These are phyloP conservation scores for Chionographis japonica DNA, from an alignment of 106 monocot species.

Conservation along the genomic window DNA sequence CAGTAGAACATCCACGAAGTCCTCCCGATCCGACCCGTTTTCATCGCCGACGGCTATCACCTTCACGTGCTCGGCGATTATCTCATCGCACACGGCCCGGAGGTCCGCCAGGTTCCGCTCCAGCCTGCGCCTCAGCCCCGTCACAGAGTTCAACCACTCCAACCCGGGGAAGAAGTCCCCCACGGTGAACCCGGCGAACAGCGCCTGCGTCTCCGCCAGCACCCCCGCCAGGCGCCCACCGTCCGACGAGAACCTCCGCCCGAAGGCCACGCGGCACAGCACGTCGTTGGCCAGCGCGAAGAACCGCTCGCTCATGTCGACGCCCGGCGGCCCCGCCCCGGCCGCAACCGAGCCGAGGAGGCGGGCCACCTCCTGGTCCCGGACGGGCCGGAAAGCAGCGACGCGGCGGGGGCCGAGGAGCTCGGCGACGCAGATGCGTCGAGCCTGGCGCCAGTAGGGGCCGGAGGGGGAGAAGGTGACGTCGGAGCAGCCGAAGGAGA, in stretches of 20 bases:
- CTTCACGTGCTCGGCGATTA: slow-evolving; percentile 14
- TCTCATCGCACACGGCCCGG: slow-evolving; percentile 17
- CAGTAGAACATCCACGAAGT: slow-evolving; percentile 23
- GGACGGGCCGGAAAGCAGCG: slow-evolving; percentile 1
- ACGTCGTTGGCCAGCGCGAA: slow-evolving; percentile 10
- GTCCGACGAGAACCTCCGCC: not conserved
- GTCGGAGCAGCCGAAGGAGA: slow-evolving; percentile 33
- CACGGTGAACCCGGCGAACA: slow-evolving; percentile 11
- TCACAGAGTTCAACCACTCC: slow-evolving; percentile 13
- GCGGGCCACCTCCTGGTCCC: slow-evolving; percentile 9
- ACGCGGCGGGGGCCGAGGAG: slow-evolving; percentile 14
- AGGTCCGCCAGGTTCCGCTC: slow-evolving; percentile 21
- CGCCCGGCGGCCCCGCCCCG: not conserved
- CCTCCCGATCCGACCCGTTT: not conserved
- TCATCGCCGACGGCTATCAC: not conserved
- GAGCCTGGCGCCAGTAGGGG: slow-evolving; percentile 20
- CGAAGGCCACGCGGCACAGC: slow-evolving; percentile 16
- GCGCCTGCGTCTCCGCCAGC: slow-evolving; percentile 6
- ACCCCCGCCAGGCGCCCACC: not conserved
- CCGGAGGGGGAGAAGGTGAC: slow-evolving; percentile 29
- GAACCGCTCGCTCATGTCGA: slow-evolving; percentile 10
- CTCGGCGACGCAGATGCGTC: slow-evolving; percentile 28
- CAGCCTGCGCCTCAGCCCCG: slow-evolving; percentile 13
- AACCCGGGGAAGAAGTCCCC: slow-evolving; percentile 17
- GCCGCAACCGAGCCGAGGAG: not conserved